Conservation (phyloP, 169 alveolate species). For the Blepharisma undulans region DNA sequence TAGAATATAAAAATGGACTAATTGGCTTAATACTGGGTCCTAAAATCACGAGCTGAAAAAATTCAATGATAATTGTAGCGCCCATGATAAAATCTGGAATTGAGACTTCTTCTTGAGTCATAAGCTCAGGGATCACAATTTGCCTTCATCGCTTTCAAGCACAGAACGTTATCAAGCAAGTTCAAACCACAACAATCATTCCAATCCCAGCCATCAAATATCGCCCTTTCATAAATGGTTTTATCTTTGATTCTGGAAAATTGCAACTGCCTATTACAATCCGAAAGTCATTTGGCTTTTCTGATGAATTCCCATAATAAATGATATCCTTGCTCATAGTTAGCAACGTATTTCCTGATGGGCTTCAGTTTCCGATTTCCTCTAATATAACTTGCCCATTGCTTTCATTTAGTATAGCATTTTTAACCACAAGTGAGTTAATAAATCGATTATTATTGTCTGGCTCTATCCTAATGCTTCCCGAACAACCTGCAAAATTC, state of each 20-base stretch:
- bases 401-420: background rate
- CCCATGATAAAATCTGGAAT: constrained; percentile 2
- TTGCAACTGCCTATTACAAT: background rate
- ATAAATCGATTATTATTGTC: background rate
- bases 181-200: background rate
- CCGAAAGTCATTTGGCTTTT: background rate
- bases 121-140: background rate
- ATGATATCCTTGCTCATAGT: background rate
- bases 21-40: constrained; percentile 22
- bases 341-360: background rate
- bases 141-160: background rate
- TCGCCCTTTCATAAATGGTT: background rate
- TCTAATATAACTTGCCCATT: background rate
- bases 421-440: too few relatives aligned
- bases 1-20: background rate
- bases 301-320: background rate
- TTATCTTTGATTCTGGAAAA: background rate
- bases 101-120: background rate
- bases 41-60: constrained; percentile 26
- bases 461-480: background rate
- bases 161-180: background rate
- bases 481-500: constrained; percentile 15
- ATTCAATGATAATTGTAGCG: background rate
- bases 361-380: background rate
- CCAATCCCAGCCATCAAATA: background rate